phyloP scores from a whole-genome alignment of 257 asterid species.

The Leptodermis oblonga region DNA sequence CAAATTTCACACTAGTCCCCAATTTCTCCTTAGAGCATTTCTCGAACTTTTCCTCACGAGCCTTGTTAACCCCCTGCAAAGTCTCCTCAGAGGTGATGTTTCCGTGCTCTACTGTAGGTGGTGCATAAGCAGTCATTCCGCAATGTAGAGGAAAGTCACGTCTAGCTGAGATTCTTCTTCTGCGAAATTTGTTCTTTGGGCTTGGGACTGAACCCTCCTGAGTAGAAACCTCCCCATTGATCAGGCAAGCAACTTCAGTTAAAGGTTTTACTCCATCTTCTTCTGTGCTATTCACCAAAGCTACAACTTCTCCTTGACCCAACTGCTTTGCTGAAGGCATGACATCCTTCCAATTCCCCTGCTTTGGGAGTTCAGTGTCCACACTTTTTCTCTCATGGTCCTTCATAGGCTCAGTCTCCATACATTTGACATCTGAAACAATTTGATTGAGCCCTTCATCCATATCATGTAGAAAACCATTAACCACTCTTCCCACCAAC shows the following conservation, averaged over 20 bases:
- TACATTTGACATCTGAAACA: conserved; percentile 21
- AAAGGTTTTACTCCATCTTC: conserved; percentile 20
- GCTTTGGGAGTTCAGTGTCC: conserved; percentile 23
- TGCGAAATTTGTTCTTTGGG: conserved; percentile 43
- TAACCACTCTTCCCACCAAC: conserved; percentile 33
- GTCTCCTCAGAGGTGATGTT: conserved; percentile 23
- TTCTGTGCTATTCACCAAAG: conserved; percentile 17
- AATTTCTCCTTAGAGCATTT: conserved; percentile 4
- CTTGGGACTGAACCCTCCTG: conserved; percentile 25
- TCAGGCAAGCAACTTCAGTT: conserved; percentile 21
- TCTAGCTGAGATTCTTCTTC: conserved; percentile 68
- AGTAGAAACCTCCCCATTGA: conserved; percentile 20
- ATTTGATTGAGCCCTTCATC: conserved; percentile 23
- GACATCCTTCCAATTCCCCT: conserved; percentile 17
- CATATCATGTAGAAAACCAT: conserved; percentile 14
- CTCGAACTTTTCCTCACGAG: conserved; percentile 10
- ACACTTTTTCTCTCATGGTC: conserved; percentile 29
- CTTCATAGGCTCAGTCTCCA: conserved; percentile 24
- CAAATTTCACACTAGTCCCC: conserved; percentile 1
- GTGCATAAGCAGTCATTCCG: conserved; percentile 38
- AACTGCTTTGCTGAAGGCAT: conserved; percentile 24
- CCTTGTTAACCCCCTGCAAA: conserved; percentile 16
- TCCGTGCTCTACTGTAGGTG: conserved; percentile 26
- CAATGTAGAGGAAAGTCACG: conserved; percentile 81
- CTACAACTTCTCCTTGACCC: conserved; percentile 25